Conservation (phyloP, 345 rosid species). For the rapeseed (Brassica napus) region Da-Ae NC_063437.1:21706501-21707000, state of each 20-base stretch:
- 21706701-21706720: conserved; percentile 97
- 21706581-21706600: conserved; percentile 76
- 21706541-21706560: conserved; percentile 18
- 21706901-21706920: conserved; percentile 81
- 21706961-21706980: conserved; percentile 80
- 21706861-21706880: conserved; percentile 42
- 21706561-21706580: conserved; percentile 55
- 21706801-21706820: conserved; percentile 19
- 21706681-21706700: conserved; percentile 73
- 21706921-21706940: conserved; percentile 68
- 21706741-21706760: conserved; percentile 70
- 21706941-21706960: conserved; percentile 84
- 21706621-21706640: conserved; percentile 90
- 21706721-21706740: conserved; percentile 93
- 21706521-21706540: conserved; percentile 48
- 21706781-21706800: conserved; percentile 32
- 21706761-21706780: conserved; percentile 46
- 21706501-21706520: conserved; percentile 43
- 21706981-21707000: conserved; percentile 76
- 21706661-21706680: conserved; percentile 79
- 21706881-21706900: conserved; percentile 73
- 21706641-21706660: conserved; percentile 76
- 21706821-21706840: no score
- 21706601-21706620: conserved; percentile 90
- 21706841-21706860: not conserved